phyloP scores from a whole-genome alignment of 352 stramenopile genomes.

The Pythium utonaiense region DNA sequence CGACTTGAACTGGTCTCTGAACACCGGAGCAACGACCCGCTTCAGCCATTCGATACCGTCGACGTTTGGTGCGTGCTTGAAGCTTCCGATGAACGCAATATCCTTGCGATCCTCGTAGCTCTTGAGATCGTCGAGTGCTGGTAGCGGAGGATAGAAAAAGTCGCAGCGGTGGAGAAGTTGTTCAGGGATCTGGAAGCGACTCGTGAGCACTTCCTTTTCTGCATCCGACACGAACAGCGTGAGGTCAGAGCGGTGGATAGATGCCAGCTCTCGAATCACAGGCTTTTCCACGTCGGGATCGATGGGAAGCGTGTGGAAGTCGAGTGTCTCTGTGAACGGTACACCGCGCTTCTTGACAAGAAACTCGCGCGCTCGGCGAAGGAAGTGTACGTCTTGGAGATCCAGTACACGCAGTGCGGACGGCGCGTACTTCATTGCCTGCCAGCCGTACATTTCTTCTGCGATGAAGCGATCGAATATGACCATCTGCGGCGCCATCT shows the following conservation, averaged over 20 bases:
- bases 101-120: slow-evolving; percentile 44
- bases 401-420: slow-evolving; percentile 86
- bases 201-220: slow-evolving; percentile 52
- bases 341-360: slow-evolving; percentile 59
- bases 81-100: slow-evolving; percentile 90
- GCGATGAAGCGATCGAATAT: slow-evolving; percentile 85
- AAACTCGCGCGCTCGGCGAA: slow-evolving; percentile 79
- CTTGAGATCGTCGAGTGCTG: slow-evolving; percentile 19
- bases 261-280: slow-evolving; percentile 67
- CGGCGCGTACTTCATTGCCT: slow-evolving; percentile 70
- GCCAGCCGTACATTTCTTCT: slow-evolving; percentile 87
- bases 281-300: slow-evolving; percentile 46
- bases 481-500: slow-evolving; percentile 57
- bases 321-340: slow-evolving; percentile 35
- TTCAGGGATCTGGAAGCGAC: slow-evolving; percentile 58
- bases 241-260: slow-evolving; percentile 73
- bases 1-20: slow-evolving; percentile 34
- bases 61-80: slow-evolving; percentile 91
- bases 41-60: slow-evolving; percentile 85
- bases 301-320: slow-evolving; percentile 33
- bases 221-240: slow-evolving; percentile 72
- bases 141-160: slow-evolving; percentile 59
- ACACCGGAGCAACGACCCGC: slow-evolving; percentile 60
- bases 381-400: slow-evolving; percentile 92
- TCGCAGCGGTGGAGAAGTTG: slow-evolving; percentile 47